Percentiles rank a stretch among this genome's conserved stretches.
phyloP scores from a whole-genome alignment of 192 early-diverging fungal genomes.

The Linnemannia hyalina region DNA sequence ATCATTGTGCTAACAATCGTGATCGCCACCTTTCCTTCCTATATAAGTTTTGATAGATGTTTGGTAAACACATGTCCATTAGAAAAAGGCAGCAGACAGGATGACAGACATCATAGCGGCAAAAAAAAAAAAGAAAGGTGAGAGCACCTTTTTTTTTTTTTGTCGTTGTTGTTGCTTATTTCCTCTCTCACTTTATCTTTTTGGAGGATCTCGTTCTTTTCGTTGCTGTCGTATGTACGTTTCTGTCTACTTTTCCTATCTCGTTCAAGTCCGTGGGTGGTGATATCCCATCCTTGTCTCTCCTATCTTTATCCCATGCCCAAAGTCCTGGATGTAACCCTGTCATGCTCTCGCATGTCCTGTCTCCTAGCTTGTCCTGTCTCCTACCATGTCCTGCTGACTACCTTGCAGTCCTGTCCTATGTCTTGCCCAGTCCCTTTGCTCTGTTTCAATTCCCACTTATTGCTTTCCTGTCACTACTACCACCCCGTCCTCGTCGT shows the following conservation, averaged over 20 bases:
- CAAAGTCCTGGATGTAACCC: too few relatives aligned
- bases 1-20: slow-evolving; percentile 65
- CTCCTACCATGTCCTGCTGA: too few relatives aligned
- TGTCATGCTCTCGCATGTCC: too few relatives aligned
- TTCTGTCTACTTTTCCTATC: not conserved
- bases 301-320: too few relatives aligned
- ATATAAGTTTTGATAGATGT: not conserved
- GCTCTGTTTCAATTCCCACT: too few relatives aligned
- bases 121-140: not conserved
- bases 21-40: slow-evolving; percentile 64
- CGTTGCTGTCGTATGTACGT: not conserved
- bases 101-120: slow-evolving; percentile 3
- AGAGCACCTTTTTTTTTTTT: slow-evolving; percentile 3
- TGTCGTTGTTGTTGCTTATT: not conserved
- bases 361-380: too few relatives aligned
- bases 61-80: not conserved
- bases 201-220: not conserved
- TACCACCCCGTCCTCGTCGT: too few relatives aligned
- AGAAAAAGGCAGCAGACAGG: not conserved
- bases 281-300: too few relatives aligned
- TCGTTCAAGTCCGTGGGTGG: not conserved
- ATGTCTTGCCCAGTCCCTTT: too few relatives aligned
- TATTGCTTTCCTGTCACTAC: not conserved
- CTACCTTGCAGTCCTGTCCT: too few relatives aligned
- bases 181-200: not conserved